A percentile compares a stretch with the other conserved stretches of the same genome.
Evolutionary conservation across 495 filamentous ascomycete species (phyloP).

Genomic region (Daldinia vernicosa): DNA sequence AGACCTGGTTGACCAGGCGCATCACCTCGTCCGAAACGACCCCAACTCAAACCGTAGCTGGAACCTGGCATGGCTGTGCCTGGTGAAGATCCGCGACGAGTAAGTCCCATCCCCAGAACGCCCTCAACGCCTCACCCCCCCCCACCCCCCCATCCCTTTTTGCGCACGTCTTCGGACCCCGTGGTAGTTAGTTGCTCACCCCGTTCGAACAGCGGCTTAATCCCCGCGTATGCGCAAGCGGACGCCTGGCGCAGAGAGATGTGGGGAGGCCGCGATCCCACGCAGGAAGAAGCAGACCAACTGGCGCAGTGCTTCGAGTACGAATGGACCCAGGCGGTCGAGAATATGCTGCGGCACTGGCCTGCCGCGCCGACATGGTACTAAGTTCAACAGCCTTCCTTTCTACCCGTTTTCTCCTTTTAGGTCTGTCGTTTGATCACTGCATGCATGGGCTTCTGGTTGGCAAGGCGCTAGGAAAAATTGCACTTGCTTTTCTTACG

Average conservation of each 20-base stretch:
- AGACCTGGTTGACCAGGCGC: constrained; percentile 72
- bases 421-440: not conserved
- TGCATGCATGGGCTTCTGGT: not conserved
- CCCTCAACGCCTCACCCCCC: too few species aligned
- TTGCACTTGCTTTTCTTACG: not conserved
- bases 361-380: constrained; percentile 64
- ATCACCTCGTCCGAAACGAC: constrained; percentile 70
- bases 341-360: constrained; percentile 77
- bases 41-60: constrained; percentile 73
- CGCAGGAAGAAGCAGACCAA: constrained; percentile 62
- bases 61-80: constrained; percentile 80
- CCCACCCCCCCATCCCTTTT: not conserved
- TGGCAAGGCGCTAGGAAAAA: constrained; percentile 12
- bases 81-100: constrained; percentile 73
- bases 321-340: constrained; percentile 74
- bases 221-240: constrained; percentile 65
- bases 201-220: constrained; percentile 60
- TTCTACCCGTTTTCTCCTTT: constrained; percentile 1
- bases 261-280: constrained; percentile 73
- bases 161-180: too few species aligned
- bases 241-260: constrained; percentile 72
- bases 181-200: not conserved
- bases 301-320: constrained; percentile 69
- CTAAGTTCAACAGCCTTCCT: constrained; percentile 29
- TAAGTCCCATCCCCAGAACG: constrained; percentile 51